Evolutionary conservation across 2,329 filamentous ascomycete species (phyloP), one percentile per base, ranked within the genome.

Genomic region (Ramichloridium luteum): DNA sequence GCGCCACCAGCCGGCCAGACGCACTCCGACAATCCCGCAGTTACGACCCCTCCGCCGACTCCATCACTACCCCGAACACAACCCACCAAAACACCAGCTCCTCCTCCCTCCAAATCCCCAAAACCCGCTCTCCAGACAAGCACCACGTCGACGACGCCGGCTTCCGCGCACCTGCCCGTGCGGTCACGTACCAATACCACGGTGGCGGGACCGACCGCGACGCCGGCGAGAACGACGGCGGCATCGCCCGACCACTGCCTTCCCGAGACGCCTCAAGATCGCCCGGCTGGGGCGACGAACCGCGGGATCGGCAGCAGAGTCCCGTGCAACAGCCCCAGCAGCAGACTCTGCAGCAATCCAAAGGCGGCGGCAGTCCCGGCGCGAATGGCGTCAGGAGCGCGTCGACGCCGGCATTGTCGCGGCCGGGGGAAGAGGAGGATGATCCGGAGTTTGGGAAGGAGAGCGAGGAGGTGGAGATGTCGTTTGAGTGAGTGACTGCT

Each of bases 381-480:
- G 20, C 20, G n/a, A 23, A n/a, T n/a, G 8, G 20, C 8, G 20
- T 8, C 20, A n/a, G 8, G 20, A 23, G 20, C 8, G n/a, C 20
- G 20, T 8, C n/a, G 8, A n/a, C 8, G 20, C 20, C 8, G 20
- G 20, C n/a, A 8, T 23, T 8, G 20, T 8, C 20, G 20, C n/a
- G 20, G 20, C 8, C n/a, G 63, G 59, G 63, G 28, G 61, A 62
- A n/a, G 55, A 58, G 29, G 61, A 63, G 23, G 61, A 64, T 13
- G 56, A 59, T 33, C 59, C 61, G 16, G 58, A 61, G 3, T 65
- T 61, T 48, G 61, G 58, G 3, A 50, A 54, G 40, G 62, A 64
- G 47, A 57, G 56, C 44, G 61, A 62, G 35, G 53, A 65, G 37
- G 51, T 67, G 23, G 53, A 59, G 48, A 65, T 67, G 62, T 62